phyloP scores from a whole-genome alignment of 805 yeast species.

The Wickerhamiella lipophila region DNA sequence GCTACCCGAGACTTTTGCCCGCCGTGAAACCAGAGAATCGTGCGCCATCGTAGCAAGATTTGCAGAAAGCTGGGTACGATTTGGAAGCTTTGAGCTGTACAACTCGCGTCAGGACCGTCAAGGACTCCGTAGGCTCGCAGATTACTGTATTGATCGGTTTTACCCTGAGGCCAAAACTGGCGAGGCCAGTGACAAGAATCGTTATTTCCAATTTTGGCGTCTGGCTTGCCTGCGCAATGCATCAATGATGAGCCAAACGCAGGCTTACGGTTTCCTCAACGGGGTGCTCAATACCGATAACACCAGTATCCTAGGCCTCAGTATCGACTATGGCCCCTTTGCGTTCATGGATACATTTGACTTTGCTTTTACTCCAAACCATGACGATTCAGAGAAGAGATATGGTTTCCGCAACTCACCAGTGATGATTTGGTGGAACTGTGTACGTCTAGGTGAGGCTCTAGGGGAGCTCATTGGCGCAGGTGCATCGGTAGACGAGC shows the following conservation, averaged over 20 bases:
- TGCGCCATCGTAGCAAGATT: slow-evolving; percentile 78
- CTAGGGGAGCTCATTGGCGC: slow-evolving; percentile 72
- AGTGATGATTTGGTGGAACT: slow-evolving; percentile 83
- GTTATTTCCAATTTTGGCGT: slow-evolving; percentile 58
- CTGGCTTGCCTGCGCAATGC: slow-evolving; percentile 70
- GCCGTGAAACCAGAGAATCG: slow-evolving; percentile 54
- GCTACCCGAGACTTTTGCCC: slow-evolving; percentile 67
- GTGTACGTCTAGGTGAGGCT: slow-evolving; percentile 72
- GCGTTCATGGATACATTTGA: slow-evolving; percentile 78
- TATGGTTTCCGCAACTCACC: slow-evolving; percentile 82
- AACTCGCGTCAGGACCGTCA: slow-evolving; percentile 57
- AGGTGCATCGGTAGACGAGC: slow-evolving; percentile 40
- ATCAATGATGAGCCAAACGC: slow-evolving; percentile 67
- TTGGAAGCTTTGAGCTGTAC: slow-evolving; percentile 80
- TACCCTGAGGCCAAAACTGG: slow-evolving; percentile 32
- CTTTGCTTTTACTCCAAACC: slow-evolving; percentile 76
- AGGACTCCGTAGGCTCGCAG: slow-evolving; percentile 51
- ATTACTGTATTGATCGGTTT: slow-evolving; percentile 58
- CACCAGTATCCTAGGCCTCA: slow-evolving; percentile 74
- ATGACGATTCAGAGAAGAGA: slow-evolving; percentile 60
- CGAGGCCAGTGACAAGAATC: slow-evolving; percentile 14
- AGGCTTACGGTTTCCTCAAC: slow-evolving; percentile 80
- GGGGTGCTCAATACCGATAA: slow-evolving; percentile 94
- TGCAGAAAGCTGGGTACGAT: slow-evolving; percentile 75
- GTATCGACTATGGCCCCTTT: slow-evolving; percentile 92